Percentiles rank a stretch among this genome's conserved stretches.
phyloP scores from a whole-genome alignment of 352 stramenopile species.

The Globisporangium spinosum region DNA sequence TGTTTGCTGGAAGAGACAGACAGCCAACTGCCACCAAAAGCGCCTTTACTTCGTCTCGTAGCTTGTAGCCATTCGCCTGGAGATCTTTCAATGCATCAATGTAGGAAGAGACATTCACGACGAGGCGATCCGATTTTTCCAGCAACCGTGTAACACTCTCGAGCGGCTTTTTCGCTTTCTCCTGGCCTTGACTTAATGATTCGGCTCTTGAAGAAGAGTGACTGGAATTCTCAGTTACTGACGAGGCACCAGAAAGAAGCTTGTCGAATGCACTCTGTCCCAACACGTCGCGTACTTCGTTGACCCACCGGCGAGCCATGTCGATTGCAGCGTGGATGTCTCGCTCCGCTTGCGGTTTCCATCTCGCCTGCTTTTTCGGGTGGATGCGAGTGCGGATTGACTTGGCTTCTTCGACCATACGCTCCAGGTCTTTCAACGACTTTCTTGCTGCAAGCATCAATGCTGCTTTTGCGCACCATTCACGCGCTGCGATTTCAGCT shows the following conservation, averaged over 20 bases:
- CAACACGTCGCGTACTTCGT: constrained; percentile 70
- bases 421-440: constrained; percentile 65
- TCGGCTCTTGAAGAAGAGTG: constrained; percentile 7
- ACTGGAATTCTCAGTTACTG: constrained; percentile 10
- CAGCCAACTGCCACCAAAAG: constrained; percentile 61
- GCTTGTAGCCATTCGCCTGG: constrained; percentile 39
- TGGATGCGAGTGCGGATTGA: constrained; percentile 67
- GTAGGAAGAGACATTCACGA: constrained; percentile 67
- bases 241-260: constrained; percentile 36
- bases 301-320: constrained; percentile 65
- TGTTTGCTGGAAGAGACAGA: constrained; percentile 17
- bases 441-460: constrained; percentile 53
- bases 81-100: constrained; percentile 54
- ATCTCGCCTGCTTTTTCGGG: constrained; percentile 72
- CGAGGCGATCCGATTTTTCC: constrained; percentile 54
- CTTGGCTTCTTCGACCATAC: constrained; percentile 54
- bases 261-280: constrained; percentile 59
- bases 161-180: constrained; percentile 64
- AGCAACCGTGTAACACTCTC: constrained; percentile 63
- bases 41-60: constrained; percentile 44
- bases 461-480: constrained; percentile 64
- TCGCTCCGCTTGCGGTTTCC: constrained; percentile 81
- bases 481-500: constrained; percentile 70
- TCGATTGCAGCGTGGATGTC: constrained; percentile 74
- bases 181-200: constrained; percentile 2